A percentile compares a stretch with the other conserved stretches of the same genome.
Conservation (phyloP, 768 basidiomycete species). For the Pleurotus salmoneostramineus region DNA sequence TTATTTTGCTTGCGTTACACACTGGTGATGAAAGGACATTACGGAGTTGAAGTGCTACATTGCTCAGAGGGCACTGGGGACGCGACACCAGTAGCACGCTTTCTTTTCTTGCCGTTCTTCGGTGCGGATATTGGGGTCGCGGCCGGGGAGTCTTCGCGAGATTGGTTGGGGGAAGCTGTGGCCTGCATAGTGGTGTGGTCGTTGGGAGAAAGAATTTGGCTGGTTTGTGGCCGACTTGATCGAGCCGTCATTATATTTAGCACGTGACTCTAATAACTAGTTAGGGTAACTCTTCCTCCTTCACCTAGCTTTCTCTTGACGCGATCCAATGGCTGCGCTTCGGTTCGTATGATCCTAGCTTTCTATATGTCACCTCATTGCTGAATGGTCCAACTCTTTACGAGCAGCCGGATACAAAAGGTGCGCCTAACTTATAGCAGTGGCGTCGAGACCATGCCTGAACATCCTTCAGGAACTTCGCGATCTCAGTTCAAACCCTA, state of each 20-base stretch:
- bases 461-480: conserved; percentile 53
- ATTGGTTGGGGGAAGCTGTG: conserved; percentile 29
- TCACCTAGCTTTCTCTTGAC: not conserved
- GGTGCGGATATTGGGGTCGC: conserved; percentile 6
- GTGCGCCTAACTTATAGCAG: conserved; percentile 26
- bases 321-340: conserved; percentile 32
- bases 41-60: conserved; percentile 34
- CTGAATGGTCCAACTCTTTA: conserved; percentile 16
- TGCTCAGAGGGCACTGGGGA: conserved; percentile 62
- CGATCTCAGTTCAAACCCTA: conserved; percentile 57
- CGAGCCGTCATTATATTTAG: not conserved
- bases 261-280: too few relatives aligned
- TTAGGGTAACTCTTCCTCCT: too few relatives aligned
- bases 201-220: not conserved
- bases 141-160: conserved; percentile 10
- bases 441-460: not conserved
- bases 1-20: conserved; percentile 10
- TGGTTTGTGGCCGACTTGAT: not conserved
- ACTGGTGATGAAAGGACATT: not conserved
- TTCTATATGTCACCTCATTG: not conserved
- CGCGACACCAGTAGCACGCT: conserved; percentile 43
- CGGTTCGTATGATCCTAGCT: conserved; percentile 24
- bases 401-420: conserved; percentile 67
- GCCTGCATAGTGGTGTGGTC: conserved; percentile 20
- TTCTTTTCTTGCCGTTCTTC: conserved; percentile 45